Conservation (phyloP, 441 rosid species). For the Manihot esculenta region DNA sequence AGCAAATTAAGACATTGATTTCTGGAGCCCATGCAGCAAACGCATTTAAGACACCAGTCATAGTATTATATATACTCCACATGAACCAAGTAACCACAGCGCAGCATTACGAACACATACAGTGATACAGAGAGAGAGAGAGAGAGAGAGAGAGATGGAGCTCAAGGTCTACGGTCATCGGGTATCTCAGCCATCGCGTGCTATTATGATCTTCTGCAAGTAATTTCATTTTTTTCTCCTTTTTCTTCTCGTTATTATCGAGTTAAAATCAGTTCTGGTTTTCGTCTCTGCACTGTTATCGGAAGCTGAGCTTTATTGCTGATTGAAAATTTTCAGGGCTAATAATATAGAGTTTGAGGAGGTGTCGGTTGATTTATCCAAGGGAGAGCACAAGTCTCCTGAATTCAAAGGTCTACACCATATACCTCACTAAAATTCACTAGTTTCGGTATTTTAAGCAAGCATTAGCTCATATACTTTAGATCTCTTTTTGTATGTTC, state of each 20-base stretch:
- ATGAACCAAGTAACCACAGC: not conserved
- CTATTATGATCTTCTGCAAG: constrained; percentile 86
- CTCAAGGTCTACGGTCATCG: constrained; percentile 72
- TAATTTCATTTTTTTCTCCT: constrained; percentile 18
- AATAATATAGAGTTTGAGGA: constrained; percentile 77
- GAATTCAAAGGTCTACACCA: constrained; percentile 56
- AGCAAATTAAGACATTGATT: too few relatives aligned
- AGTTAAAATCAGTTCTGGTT: not conserved
- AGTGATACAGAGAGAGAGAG: not conserved
- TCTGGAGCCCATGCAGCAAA: too few relatives aligned
- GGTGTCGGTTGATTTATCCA: constrained; percentile 41
- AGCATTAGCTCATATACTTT: too few relatives aligned
- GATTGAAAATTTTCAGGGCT: constrained; percentile 31
- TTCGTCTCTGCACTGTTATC: not conserved
- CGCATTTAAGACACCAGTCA: too few relatives aligned
- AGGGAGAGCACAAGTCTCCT: constrained; percentile 54
- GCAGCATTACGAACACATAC: not conserved
- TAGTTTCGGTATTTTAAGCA: too few relatives aligned
- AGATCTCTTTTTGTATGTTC: not conserved
- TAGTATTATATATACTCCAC: too few relatives aligned
- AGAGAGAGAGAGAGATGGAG: constrained; percentile 40
- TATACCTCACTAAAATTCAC: too few relatives aligned
- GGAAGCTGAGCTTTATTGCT: too few relatives aligned
- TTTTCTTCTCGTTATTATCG: not conserved
- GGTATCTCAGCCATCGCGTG: constrained; percentile 80